Evolutionary conservation across 176 grass and related monocot species (phyloP).

Genomic region (Paspalum vaginatum): DNA sequence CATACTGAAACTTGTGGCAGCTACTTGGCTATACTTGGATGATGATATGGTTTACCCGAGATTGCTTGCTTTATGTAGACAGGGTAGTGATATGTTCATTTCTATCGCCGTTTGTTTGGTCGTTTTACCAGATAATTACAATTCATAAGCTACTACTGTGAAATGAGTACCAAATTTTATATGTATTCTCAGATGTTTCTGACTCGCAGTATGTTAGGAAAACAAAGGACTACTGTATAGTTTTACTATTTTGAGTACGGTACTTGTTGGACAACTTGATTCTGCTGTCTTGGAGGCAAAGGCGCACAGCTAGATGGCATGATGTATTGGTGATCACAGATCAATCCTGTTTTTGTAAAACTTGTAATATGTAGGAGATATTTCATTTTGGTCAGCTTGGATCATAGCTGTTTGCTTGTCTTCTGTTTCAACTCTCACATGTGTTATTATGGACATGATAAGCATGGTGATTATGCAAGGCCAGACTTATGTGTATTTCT

Average conservation of each 20-base stretch:
- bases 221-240: conserved; percentile 45
- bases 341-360: conserved; percentile 18
- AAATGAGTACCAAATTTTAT: conserved; percentile 42
- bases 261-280: conserved; percentile 12
- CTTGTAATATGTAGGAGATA: conserved; percentile 20
- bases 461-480: neutral
- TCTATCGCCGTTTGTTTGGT: conserved; percentile 45
- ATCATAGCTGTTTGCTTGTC: neutral
- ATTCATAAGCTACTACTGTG: conserved; percentile 49
- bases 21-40: conserved; percentile 32
- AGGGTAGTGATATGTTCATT: conserved; percentile 41
- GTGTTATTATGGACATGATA: neutral
- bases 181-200: conserved; percentile 48
- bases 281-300: neutral
- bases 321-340: neutral
- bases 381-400: conserved; percentile 28
- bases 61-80: conserved; percentile 37
- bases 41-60: neutral
- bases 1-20: conserved; percentile 26
- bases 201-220: conserved; percentile 47
- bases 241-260: conserved; percentile 21
- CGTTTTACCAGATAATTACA: conserved; percentile 45
- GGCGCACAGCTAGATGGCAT: neutral
- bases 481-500: neutral
- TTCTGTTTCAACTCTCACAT: neutral